phyloP scores from a whole-genome alignment of 495 filamentous ascomycete species.

The Penicillium antarcticum region DNA sequence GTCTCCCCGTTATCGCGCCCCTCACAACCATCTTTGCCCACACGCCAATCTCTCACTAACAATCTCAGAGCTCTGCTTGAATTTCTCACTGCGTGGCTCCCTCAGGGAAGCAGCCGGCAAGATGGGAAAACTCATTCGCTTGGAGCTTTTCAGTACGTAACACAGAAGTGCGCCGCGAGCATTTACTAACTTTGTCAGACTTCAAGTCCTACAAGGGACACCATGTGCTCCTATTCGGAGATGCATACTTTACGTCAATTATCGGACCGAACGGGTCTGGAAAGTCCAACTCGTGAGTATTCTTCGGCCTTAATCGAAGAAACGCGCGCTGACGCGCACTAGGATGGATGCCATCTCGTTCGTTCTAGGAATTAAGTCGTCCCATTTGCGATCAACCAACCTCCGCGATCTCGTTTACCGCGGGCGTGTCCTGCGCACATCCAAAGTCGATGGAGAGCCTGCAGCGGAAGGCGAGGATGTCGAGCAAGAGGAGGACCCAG shows the following conservation, averaged over 20 bases:
- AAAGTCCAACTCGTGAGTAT: slow-evolving; percentile 95
- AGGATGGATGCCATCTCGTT: slow-evolving; percentile 99
- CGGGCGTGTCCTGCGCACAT: slow-evolving; percentile 86
- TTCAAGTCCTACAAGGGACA: slow-evolving; percentile 99
- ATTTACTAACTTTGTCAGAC: slow-evolving; percentile 55
- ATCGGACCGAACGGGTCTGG: slow-evolving; percentile 99
- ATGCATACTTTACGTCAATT: slow-evolving; percentile 98
- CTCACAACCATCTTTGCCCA: slow-evolving; percentile 15
- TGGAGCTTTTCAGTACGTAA: slow-evolving; percentile 86
- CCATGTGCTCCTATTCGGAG: slow-evolving; percentile 89
- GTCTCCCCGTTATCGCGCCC: slow-evolving; percentile 26
- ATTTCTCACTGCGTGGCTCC: slow-evolving; percentile 23
- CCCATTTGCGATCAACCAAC: slow-evolving; percentile 91
- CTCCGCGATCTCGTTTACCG: slow-evolving; percentile 95
- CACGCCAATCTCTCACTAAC: slow-evolving; percentile 7
- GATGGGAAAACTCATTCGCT: slow-evolving; percentile 87
- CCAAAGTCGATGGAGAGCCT: slow-evolving; percentile 82
- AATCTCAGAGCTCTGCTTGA: slow-evolving; percentile 4
- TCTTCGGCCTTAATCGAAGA: neutral
- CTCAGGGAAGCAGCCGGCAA: slow-evolving; percentile 35
- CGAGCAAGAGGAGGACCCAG: slow-evolving; percentile 41
- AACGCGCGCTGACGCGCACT: slow-evolving; percentile 18
- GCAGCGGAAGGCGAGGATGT: slow-evolving; percentile 51
- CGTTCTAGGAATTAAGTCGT: slow-evolving; percentile 96
- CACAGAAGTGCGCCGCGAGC: neutral